Evolutionary conservation across 345 rosid species (phyloP), one percentile per base, ranked within the genome.

Genomic region (Euphorbia peplus): DNA sequence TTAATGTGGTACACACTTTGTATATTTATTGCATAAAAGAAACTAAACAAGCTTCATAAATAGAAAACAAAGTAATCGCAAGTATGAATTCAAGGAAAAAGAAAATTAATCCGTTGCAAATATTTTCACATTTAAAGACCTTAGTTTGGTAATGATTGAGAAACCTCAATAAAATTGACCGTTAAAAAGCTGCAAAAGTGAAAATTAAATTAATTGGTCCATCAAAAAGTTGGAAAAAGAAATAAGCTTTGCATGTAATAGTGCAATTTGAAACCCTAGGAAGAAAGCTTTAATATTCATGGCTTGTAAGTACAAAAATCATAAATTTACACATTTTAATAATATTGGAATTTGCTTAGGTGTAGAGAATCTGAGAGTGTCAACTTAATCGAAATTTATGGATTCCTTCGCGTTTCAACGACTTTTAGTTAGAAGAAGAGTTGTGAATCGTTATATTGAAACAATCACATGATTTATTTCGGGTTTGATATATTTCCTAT

Each of bases 131-230:
- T 54, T 8, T 47, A 57, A 32, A 10, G 14, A 57, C 35, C 37
- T 57, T 25, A 12, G 35, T 26, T 24, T 14, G 3, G 25, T 26
- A 53, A 62, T 62, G 62, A 70, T 63, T 63, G 63, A 54, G 46
- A 70, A 63, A 29, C 63, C 14, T 37, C 60, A 53, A 6, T 35
- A 41, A 39, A 62, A 60, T 35, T 60, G 60, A 51, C 60, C 2
- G 32, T 35, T 37, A 60, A 39, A 58, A 70, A 52, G 67, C 14
- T 39, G 73, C 4, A 51, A 61, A 19, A 53, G 14, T 44, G 1
- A 12, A 28, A 16, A 39, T 25, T 26, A 13, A 28, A 58, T 19
- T 5, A 13, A 29, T 30, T 26, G 18, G 37, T 32, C 63, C 63
- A 12, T 65, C 59, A 21, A 9, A 65, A 65, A 65, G 19, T 26